Percentiles rank a stretch among this genome's conserved stretches.
phyloP scores from a whole-genome alignment of 148 eudicot species.

The Talinum fruticosum region DNA sequence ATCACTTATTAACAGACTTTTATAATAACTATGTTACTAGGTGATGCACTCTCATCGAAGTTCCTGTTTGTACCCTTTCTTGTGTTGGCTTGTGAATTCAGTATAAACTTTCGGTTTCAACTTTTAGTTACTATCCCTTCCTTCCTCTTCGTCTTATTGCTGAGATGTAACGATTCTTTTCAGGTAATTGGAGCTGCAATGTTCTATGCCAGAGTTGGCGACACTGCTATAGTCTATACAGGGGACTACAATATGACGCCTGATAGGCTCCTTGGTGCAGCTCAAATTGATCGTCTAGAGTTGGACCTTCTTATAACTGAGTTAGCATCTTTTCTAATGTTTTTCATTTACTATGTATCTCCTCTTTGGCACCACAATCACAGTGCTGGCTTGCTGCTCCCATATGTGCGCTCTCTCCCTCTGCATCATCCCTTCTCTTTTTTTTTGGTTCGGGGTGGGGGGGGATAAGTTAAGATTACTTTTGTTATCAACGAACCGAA shows the following conservation, averaged over 20 bases:
- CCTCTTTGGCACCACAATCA: background rate
- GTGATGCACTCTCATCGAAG: background rate
- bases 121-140: background rate
- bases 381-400: background rate
- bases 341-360: background rate
- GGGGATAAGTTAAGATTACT: no score
- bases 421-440: no score
- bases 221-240: slow-evolving; percentile 73
- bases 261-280: no score
- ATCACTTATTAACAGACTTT: background rate
- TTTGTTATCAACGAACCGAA: no score
- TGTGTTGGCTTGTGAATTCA: background rate
- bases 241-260: slow-evolving; percentile 98
- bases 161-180: slow-evolving; percentile 60
- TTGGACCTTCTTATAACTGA: slow-evolving; percentile 89
- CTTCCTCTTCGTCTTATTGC: background rate
- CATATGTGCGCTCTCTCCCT: no score
- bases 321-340: slow-evolving; percentile 36
- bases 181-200: no score
- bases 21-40: background rate
- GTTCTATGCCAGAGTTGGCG: no score
- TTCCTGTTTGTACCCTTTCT: background rate
- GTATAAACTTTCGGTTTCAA: background rate
- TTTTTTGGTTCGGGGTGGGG: no score
- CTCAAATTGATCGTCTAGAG: slow-evolving; percentile 82